Conservation (phyloP, 345 rosid species). For the Linum trigynum region DNA sequence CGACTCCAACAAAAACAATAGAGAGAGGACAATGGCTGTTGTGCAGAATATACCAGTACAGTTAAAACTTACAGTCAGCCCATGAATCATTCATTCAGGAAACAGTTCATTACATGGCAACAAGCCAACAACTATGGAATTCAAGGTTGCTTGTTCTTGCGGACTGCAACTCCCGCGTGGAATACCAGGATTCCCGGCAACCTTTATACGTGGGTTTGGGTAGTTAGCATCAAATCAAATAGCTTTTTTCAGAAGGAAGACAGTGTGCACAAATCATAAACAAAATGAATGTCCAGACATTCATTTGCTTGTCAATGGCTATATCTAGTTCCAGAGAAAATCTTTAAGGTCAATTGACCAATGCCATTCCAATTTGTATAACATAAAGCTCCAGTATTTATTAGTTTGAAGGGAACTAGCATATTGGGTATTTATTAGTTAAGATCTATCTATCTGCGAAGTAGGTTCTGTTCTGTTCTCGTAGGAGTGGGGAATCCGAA, state of each 20-base stretch:
- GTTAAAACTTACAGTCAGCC: background rate
- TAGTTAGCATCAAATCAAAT: too few relatives aligned
- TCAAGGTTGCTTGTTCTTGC: conserved; percentile 72
- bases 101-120: conserved; percentile 64
- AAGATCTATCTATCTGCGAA: too few relatives aligned
- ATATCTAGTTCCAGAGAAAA: too few relatives aligned
- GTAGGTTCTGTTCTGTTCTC: too few relatives aligned
- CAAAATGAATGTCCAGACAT: background rate
- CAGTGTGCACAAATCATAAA: background rate
- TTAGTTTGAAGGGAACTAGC: too few relatives aligned
- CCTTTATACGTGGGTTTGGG: conserved; percentile 24
- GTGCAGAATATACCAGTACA: conserved; percentile 12
- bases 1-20: conserved; percentile 87
- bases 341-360: too few relatives aligned
- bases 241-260: background rate
- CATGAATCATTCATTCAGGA: background rate
- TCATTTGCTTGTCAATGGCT: background rate
- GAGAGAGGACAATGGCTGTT: conserved; percentile 77
- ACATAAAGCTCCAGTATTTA: too few relatives aligned
- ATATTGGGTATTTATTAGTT: too few relatives aligned
- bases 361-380: too few relatives aligned
- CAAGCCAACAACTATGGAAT: conserved; percentile 44
- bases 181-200: conserved; percentile 53
- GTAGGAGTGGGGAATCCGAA: too few relatives aligned
- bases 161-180: conserved; percentile 58